Conservation (phyloP, 306 rosid genomes). For the Bauhinia variegata region DNA sequence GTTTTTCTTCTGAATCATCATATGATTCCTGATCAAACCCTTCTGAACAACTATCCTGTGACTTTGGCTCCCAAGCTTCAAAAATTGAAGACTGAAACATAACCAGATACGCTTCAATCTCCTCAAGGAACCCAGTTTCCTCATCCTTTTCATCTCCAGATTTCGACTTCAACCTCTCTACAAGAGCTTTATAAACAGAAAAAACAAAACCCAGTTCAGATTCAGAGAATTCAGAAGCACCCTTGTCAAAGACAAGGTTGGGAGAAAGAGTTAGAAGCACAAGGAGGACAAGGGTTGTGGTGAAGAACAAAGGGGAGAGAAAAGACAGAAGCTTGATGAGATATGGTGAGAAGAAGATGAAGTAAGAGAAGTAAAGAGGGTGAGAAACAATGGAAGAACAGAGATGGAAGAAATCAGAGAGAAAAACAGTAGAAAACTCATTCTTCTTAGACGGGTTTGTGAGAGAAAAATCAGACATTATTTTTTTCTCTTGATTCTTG, state of each 20-base stretch:
- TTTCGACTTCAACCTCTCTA: constrained; percentile 41
- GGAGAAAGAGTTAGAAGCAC: constrained; percentile 66
- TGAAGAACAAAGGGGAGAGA: constrained; percentile 82
- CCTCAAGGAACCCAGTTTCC: constrained; percentile 51
- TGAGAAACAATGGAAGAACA: constrained; percentile 73
- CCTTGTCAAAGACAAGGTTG: constrained; percentile 34
- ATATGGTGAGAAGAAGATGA: constrained; percentile 84
- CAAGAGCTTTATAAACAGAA: constrained; percentile 41
- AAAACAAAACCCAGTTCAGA: constrained; percentile 49
- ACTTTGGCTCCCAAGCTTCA: constrained; percentile 53
- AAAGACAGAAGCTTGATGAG: constrained; percentile 73
- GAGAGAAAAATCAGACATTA: constrained; percentile 63
- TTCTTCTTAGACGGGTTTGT: constrained; percentile 47
- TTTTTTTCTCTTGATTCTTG: not conserved
- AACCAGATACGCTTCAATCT: constrained; percentile 75
- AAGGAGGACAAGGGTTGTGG: constrained; percentile 73
- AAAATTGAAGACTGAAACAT: constrained; percentile 75
- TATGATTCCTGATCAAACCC: constrained; percentile 32
- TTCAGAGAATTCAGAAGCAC: constrained; percentile 40
- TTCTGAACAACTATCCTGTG: constrained; percentile 45
- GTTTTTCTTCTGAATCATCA: constrained; percentile 33
- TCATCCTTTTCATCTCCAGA: constrained; percentile 37
- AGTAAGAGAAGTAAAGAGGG: constrained; percentile 86
- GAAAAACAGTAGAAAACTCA: constrained; percentile 46
- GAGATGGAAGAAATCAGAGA: constrained; percentile 45